phyloP scores from a whole-genome alignment of 2,329 filamentous ascomycete genomes.

The Fusarium xylarioides region DNA sequence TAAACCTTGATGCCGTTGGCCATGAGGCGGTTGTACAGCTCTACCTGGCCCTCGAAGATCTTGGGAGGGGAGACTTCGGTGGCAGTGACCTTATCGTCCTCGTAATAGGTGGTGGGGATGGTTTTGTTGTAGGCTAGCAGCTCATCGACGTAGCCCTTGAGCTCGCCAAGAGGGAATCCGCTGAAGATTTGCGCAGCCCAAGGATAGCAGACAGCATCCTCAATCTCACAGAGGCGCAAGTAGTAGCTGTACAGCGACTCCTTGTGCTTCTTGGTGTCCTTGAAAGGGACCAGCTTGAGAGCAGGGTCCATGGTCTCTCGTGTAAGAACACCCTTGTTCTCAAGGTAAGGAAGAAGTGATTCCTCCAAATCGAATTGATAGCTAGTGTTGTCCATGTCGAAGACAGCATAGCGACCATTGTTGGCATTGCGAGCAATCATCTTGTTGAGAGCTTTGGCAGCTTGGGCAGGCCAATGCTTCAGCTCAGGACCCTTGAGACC shows the following conservation, averaged over 20 bases:
- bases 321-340: conserved; percentile 52
- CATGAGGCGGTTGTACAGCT: conserved; percentile 56
- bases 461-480: conserved; percentile 50
- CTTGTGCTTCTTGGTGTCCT: conserved; percentile 49
- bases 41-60: conserved; percentile 52
- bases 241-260: conserved; percentile 58
- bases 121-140: conserved; percentile 54
- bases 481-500: conserved; percentile 36
- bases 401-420: conserved; percentile 51
- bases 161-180: conserved; percentile 54
- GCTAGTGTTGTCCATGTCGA: conserved; percentile 58
- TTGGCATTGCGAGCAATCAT: conserved; percentile 53
- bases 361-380: conserved; percentile 55
- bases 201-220: conserved; percentile 54
- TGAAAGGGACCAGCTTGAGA: conserved; percentile 54
- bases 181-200: conserved; percentile 54
- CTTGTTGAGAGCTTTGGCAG: conserved; percentile 47
- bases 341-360: conserved; percentile 54
- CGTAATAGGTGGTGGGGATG: conserved; percentile 50
- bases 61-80: conserved; percentile 47
- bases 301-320: conserved; percentile 53
- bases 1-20: conserved; percentile 55
- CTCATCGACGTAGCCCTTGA: conserved; percentile 58
- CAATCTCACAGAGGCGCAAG: conserved; percentile 53
- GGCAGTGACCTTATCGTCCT: conserved; percentile 44